Evolutionary conservation across 352 stramenopile species (phyloP).

Genomic region (Phytophthora citrophthora): DNA sequence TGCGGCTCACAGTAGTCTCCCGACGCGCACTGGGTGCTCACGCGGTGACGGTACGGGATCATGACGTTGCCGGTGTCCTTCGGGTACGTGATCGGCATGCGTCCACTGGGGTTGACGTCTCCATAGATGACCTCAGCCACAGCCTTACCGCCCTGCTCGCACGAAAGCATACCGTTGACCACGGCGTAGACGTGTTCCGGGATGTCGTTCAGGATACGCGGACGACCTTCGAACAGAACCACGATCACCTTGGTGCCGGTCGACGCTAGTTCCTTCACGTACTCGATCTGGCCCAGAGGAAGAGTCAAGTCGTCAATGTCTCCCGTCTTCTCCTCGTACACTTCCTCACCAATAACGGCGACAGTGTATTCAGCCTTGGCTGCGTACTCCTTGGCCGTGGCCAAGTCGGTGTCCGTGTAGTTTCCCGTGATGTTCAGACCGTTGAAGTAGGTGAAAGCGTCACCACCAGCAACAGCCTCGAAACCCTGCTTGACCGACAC

Average conservation of each 20-base stretch:
- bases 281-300: conserved; percentile 56
- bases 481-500: conserved; percentile 57
- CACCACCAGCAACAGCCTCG: conserved; percentile 23
- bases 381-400: conserved; percentile 24
- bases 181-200: conserved; percentile 64
- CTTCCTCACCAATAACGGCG: conserved; percentile 37
- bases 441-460: conserved; percentile 57
- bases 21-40: conserved; percentile 42
- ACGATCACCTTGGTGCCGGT: conserved; percentile 75
- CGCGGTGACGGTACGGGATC: conserved; percentile 27
- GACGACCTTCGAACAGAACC: conserved; percentile 74
- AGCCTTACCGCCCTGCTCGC: conserved; percentile 70
- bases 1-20: conserved; percentile 57
- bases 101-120: conserved; percentile 22
- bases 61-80: conserved; percentile 46
- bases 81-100: conserved; percentile 70
- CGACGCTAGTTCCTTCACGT: conserved; percentile 63
- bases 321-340: conserved; percentile 68
- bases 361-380: conserved; percentile 35
- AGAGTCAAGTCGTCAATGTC: conserved; percentile 69
- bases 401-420: conserved; percentile 34
- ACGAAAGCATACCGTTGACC: conserved; percentile 72
- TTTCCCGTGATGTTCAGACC: conserved; percentile 51
- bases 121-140: conserved; percentile 76
- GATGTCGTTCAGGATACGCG: conserved; percentile 66